Evolutionary conservation across 345 rosid genomes (phyloP).

Genomic region (Dovyalis caffra): DNA sequence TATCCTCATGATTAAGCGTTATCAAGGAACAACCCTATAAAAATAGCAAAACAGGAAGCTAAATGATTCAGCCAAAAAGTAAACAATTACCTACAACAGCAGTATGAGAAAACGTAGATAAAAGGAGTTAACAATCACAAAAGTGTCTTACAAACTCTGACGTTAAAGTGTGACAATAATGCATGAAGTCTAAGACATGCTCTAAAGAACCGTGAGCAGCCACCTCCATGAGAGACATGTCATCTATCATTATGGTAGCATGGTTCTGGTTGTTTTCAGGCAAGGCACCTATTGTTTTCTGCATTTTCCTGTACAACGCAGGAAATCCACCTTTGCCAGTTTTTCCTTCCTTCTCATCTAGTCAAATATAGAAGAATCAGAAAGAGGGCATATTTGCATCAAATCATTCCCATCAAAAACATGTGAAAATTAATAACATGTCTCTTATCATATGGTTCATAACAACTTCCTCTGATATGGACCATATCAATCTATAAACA

Average conservation of each 20-base stretch:
- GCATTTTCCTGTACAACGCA: constrained; percentile 55
- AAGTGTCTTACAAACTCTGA: constrained; percentile 62
- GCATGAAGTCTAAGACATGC: constrained; percentile 70
- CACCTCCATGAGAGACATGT: constrained; percentile 79
- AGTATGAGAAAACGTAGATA: neutral
- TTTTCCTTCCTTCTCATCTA: constrained; percentile 46
- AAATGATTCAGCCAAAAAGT: neutral
- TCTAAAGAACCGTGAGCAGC: constrained; percentile 62
- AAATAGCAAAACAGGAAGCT: neutral
- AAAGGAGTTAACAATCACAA: neutral
- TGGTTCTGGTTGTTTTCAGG: constrained; percentile 39
- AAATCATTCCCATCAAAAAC: neutral
- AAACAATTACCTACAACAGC: neutral
- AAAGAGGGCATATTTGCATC: constrained; percentile 2
- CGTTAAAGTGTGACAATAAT: constrained; percentile 73
- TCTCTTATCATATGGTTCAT: neutral
- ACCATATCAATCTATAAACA: no score
- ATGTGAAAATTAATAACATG: neutral
- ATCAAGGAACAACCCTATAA: constrained; percentile 73
- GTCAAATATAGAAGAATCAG: constrained; percentile 10
- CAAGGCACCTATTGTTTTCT: constrained; percentile 37
- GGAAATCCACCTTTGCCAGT: constrained; percentile 39
- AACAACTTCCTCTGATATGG: neutral
- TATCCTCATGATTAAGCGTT: constrained; percentile 71
- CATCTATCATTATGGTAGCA: constrained; percentile 80